phyloP scores from a whole-genome alignment of 1,284 basidiomycete genomes.

The Melampsora larici-populina region DNA sequence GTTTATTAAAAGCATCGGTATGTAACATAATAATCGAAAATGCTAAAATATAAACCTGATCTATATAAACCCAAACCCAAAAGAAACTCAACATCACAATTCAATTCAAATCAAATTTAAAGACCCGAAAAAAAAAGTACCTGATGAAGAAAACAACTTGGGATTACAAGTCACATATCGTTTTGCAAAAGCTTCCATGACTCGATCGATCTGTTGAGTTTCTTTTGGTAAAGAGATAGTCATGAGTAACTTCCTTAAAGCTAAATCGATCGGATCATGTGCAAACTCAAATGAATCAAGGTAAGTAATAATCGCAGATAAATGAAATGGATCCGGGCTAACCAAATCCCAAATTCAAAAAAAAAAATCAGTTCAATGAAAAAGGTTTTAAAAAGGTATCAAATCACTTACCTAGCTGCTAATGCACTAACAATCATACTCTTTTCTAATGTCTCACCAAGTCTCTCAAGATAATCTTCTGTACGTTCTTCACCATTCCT shows the following conservation, averaged over 20 bases:
- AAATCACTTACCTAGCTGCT: constrained; percentile 16
- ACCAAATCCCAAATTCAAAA: background rate
- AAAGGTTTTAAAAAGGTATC: background rate
- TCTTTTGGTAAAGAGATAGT: constrained; percentile 85
- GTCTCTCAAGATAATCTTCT: constrained; percentile 18
- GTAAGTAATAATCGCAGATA: constrained; percentile 68
- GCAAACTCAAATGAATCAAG: constrained; percentile 76
- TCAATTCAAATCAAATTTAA: background rate
- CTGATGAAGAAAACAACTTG: constrained; percentile 71
- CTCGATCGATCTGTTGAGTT: constrained; percentile 96
- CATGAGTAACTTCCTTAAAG: constrained; percentile 85
- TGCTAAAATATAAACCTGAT: constrained; percentile 92
- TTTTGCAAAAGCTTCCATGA: constrained; percentile 89
- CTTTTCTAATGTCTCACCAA: constrained; percentile 6
- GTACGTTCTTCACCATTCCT: background rate
- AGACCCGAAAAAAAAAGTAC: constrained; percentile 56
- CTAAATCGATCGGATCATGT: constrained; percentile 79
- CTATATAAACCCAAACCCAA: constrained; percentile 55
- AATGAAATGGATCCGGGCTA: constrained; percentile 71
- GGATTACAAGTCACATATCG: constrained; percentile 83
- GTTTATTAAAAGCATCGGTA: constrained; percentile 95
- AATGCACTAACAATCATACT: constrained; percentile 26
- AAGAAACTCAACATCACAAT: background rate
- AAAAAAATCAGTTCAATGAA: background rate
- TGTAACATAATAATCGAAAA: constrained; percentile 99